These are phyloP conservation scores for Omphalotus guepiniiformis DNA, from an alignment of 768 basidiomycete species.

Conservation along the genomic window DNA sequence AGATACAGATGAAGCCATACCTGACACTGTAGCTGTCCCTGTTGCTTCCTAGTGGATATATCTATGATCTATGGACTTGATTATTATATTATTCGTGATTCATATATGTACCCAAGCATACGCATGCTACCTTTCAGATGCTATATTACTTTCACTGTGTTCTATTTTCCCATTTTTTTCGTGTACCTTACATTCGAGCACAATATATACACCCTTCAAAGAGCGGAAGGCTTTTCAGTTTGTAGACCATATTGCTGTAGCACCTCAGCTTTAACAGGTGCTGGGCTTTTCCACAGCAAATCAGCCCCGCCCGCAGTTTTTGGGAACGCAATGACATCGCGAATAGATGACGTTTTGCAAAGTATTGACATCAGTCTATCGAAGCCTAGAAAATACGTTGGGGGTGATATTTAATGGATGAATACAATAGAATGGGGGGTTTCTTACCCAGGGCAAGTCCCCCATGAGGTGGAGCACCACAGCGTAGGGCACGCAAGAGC, in stretches of 20 bases:
- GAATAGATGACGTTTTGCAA: slow-evolving; percentile 81
- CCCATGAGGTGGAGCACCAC: slow-evolving; percentile 93
- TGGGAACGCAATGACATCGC: slow-evolving; percentile 96
- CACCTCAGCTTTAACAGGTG: slow-evolving; percentile 45
- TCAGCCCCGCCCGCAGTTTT: slow-evolving; percentile 85
- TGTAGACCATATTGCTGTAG: slow-evolving; percentile 64
- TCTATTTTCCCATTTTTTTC: background rate
- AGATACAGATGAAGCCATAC: background rate
- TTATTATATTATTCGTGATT: background rate
- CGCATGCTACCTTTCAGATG: background rate
- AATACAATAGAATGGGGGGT: slow-evolving; percentile 16
- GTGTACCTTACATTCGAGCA: background rate
- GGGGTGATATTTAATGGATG: background rate
- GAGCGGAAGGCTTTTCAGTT: slow-evolving; percentile 19
- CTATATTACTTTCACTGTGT: background rate
- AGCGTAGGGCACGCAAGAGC: slow-evolving; percentile 79
- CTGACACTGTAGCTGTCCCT: background rate
- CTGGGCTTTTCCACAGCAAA: slow-evolving; percentile 86
- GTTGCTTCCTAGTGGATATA: slow-evolving; percentile 4
- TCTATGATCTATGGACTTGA: background rate
- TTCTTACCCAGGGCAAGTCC: slow-evolving; percentile 81
- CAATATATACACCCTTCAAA: background rate
- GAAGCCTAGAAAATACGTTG: slow-evolving; percentile 53
- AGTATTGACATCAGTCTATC: slow-evolving; percentile 92
- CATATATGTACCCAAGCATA: background rate